Conservation (phyloP, 805 yeast genomes). For the Suhomyces pyralidae region DNA sequence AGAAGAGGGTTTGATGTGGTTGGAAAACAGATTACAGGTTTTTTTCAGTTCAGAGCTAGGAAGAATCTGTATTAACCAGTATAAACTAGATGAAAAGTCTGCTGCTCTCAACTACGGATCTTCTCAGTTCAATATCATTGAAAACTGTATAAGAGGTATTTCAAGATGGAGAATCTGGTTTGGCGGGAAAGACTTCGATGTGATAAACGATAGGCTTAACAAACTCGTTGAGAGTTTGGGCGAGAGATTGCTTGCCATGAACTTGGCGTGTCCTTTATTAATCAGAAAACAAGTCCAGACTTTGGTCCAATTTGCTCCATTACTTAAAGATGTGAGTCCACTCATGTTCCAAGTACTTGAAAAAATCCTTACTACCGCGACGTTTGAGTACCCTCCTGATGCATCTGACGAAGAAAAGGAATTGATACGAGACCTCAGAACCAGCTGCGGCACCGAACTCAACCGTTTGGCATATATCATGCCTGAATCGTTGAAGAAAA, state of each 20-base stretch:
- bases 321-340: slow-evolving; percentile 70
- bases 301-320: slow-evolving; percentile 89
- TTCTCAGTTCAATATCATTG: slow-evolving; percentile 82
- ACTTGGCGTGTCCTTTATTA: slow-evolving; percentile 74
- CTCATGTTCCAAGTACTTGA: slow-evolving; percentile 83
- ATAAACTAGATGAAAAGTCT: slow-evolving; percentile 53
- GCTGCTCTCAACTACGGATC: slow-evolving; percentile 73
- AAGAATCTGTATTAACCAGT: slow-evolving; percentile 52
- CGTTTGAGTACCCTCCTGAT: slow-evolving; percentile 70
- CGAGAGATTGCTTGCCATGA: slow-evolving; percentile 69
- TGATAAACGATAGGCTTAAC: slow-evolving; percentile 49
- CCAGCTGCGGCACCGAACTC: slow-evolving; percentile 91
- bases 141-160: slow-evolving; percentile 86
- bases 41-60: slow-evolving; percentile 76
- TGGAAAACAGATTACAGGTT: slow-evolving; percentile 64
- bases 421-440: slow-evolving; percentile 78
- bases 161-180: slow-evolving; percentile 97
- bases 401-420: slow-evolving; percentile 75
- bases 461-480: slow-evolving; percentile 91
- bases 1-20: slow-evolving; percentile 76
- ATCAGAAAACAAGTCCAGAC: slow-evolving; percentile 87
- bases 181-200: slow-evolving; percentile 50
- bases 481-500: slow-evolving; percentile 84
- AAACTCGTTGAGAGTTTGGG: slow-evolving; percentile 67
- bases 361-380: slow-evolving; percentile 77